These are phyloP conservation scores for Candolleomyces efflorescens DNA, from an alignment of 768 basidiomycete species.

Conservation along the genomic window DNA sequence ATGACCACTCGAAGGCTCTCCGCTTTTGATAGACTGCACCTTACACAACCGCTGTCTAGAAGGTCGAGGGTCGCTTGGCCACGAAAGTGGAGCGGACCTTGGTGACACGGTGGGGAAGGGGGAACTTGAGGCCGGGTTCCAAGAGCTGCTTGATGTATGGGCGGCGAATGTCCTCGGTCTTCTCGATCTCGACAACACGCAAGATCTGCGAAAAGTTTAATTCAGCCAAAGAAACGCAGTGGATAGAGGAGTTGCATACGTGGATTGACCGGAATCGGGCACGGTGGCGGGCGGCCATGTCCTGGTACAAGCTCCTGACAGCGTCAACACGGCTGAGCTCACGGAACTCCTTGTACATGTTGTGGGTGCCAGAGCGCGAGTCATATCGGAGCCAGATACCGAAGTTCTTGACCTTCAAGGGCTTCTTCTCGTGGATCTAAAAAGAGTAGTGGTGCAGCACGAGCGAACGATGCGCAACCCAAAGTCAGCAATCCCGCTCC, in stretches of 20 bases:
- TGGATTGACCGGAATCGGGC: slow-evolving; percentile 99
- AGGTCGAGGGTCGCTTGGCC: slow-evolving; percentile 73
- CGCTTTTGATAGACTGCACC: background rate
- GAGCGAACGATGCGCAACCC: slow-evolving; percentile 20
- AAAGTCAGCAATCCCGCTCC: slow-evolving; percentile 61
- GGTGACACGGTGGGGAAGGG: slow-evolving; percentile 84
- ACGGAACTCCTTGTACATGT: slow-evolving; percentile 99
- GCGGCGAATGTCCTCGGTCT: slow-evolving; percentile 86
- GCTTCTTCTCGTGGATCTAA: slow-evolving; percentile 97
- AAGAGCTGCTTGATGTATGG: slow-evolving; percentile 98
- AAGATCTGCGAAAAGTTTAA: slow-evolving; percentile 61
- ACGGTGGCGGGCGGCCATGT: slow-evolving; percentile 99
- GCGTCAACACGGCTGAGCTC: slow-evolving; percentile 93
- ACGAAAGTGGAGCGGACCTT: slow-evolving; percentile 80
- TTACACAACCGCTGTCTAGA: slow-evolving; percentile 32
- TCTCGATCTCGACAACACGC: slow-evolving; percentile 94
- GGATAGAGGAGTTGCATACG: slow-evolving; percentile 41
- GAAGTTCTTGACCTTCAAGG: slow-evolving; percentile 99
- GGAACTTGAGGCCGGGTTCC: slow-evolving; percentile 90
- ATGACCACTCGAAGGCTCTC: background rate
- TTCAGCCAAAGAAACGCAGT: background rate
- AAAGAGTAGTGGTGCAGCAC: slow-evolving; percentile 20
- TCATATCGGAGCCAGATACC: slow-evolving; percentile 99
- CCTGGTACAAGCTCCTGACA: slow-evolving; percentile 96
- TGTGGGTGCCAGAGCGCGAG: slow-evolving; percentile 99